Evolutionary conservation across 768 basidiomycete species (phyloP).

Genomic region (Trametes elegans): DNA sequence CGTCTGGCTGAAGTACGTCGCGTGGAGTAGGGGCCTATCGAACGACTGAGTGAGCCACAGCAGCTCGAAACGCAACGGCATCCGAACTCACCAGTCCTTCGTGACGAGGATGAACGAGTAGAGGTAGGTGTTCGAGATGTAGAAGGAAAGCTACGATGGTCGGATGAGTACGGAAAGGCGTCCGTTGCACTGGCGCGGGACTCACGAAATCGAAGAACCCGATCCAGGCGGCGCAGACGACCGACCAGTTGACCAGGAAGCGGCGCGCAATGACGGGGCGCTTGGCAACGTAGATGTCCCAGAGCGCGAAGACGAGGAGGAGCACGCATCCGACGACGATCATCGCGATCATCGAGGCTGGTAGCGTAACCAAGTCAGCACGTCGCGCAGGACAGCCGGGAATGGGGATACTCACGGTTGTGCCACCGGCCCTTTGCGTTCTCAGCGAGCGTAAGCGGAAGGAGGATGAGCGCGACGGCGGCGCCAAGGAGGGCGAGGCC

Average conservation of each 20-base stretch:
- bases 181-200: background rate
- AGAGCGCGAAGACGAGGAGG: slow-evolving; percentile 29
- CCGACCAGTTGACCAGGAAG: slow-evolving; percentile 33
- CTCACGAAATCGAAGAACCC: slow-evolving; percentile 29
- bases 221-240: slow-evolving; percentile 29
- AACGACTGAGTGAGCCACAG: background rate
- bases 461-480: slow-evolving; percentile 30
- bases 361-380: slow-evolving; percentile 5
- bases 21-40: slow-evolving; percentile 32
- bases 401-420: slow-evolving; percentile 26
- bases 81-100: slow-evolving; percentile 37
- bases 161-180: slow-evolving; percentile 15
- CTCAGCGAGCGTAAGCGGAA: slow-evolving; percentile 31
- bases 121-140: slow-evolving; percentile 70
- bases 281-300: slow-evolving; percentile 33
- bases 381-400: background rate
- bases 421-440: slow-evolving; percentile 27
- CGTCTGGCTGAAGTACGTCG: slow-evolving; percentile 36
- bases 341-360: slow-evolving; percentile 34
- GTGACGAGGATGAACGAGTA: slow-evolving; percentile 58
- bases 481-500: slow-evolving; percentile 32
- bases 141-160: slow-evolving; percentile 52
- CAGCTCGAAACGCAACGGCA: slow-evolving; percentile 23
- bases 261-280: slow-evolving; percentile 36
- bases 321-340: slow-evolving; percentile 30